Evolutionary conservation across 2,329 filamentous ascomycete species (phyloP).

Genomic region (Arthrocladium fulminans): DNA sequence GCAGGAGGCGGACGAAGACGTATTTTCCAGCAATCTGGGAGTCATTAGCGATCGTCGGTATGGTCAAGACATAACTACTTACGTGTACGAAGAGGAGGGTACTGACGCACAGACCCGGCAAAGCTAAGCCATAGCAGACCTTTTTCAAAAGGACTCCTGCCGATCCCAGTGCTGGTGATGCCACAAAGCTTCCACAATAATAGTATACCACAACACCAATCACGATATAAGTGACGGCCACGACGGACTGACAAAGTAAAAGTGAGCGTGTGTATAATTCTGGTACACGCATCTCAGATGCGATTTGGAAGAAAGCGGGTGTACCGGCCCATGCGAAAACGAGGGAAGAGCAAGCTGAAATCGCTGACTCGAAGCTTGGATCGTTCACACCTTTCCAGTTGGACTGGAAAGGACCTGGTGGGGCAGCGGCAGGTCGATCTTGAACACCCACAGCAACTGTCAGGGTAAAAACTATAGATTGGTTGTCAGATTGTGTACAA

Average conservation of each 20-base stretch:
- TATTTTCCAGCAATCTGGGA: slow-evolving; percentile 48
- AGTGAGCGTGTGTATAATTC: slow-evolving; percentile 55
- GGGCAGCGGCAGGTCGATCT: slow-evolving; percentile 53
- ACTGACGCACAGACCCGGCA: slow-evolving; percentile 62
- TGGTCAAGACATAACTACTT: slow-evolving; percentile 20
- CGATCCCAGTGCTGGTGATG: slow-evolving; percentile 59
- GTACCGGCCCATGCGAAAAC: slow-evolving; percentile 62
- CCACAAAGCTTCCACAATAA: slow-evolving; percentile 53
- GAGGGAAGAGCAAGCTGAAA: slow-evolving; percentile 42
- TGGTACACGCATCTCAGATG: slow-evolving; percentile 55
- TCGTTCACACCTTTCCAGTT: slow-evolving; percentile 10
- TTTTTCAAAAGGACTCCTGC: slow-evolving; percentile 50
- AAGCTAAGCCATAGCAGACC: slow-evolving; percentile 58
- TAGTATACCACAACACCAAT: slow-evolving; percentile 61
- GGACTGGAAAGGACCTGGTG: slow-evolving; percentile 38
- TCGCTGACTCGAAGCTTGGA: slow-evolving; percentile 26
- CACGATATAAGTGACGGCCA: slow-evolving; percentile 55
- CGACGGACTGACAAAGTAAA: slow-evolving; percentile 49
- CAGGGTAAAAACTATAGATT: slow-evolving; percentile 38
- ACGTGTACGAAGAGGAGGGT: slow-evolving; percentile 63
- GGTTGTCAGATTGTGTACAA: slow-evolving; percentile 1
- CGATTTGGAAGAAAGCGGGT: slow-evolving; percentile 60
- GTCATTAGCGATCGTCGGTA: neutral
- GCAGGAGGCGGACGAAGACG: slow-evolving; percentile 56
- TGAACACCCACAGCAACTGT: slow-evolving; percentile 50